Evolutionary conservation across 2,329 filamentous ascomycete genomes (phyloP), one percentile per base, ranked within the genome.

Genomic region (Xylaria sp.): DNA sequence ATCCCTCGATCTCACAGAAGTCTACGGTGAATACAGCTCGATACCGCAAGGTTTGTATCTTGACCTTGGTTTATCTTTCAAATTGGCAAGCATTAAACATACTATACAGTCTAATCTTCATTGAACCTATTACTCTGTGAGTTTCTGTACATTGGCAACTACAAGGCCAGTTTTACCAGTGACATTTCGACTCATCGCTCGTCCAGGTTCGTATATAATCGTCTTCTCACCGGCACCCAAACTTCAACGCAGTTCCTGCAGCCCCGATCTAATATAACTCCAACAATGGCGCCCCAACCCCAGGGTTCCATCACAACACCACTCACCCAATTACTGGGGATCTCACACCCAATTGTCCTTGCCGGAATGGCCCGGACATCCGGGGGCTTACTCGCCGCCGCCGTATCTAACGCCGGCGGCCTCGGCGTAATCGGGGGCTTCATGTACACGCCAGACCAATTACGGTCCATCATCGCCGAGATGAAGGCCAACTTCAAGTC

Each of bases 281-380:
- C 66, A 61, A 78, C 62, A 43, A 86, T 85, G 82, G 78, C 82
- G 64, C 74, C 81, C 39, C 52, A 78, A 56, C 73, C 81, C 20
- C 20, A 78, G 56, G 84, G 84, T 56, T 85, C 89, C 68, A 91
- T 96, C 75, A 88, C 88, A 67, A 97, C 94, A 12, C 92, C 93
- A 1, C 87, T 97, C 46, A 94, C 91, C 72, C 85, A 85, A 64
- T 90, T 98, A 61, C 88, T 98, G 62, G 88, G 89, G 28, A 97
- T 98, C 81, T 85, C 91, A 74, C 94, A 98, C 82, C 95, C 95
- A 49, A 91, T 98, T 80, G 84, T 98, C 74, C 92, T 98, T 23
- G 95, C 95, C 41, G 95, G 95, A 76, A 98, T 98, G 95, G 94
- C 95, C 1, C 89, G 92, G 71, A 93, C 92, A 10, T 94, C 92